Percentiles rank a stretch among this genome's conserved stretches.
Evolutionary conservation across 2,329 filamentous ascomycete genomes (phyloP).

Genomic region (Blastomyces parvus): DNA sequence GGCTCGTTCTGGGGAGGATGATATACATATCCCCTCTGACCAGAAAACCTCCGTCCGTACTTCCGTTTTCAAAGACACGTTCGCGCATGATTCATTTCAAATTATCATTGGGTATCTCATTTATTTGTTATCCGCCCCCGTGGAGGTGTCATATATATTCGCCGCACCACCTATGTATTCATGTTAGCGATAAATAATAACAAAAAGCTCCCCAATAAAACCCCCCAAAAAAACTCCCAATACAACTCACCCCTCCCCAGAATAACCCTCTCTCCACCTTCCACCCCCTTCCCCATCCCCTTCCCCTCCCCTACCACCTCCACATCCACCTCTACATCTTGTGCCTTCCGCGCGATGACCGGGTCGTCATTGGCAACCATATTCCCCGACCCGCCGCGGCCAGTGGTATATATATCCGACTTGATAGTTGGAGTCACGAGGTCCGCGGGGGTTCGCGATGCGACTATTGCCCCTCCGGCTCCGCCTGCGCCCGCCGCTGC

Average conservation of each 20-base stretch:
- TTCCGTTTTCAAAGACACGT: no score
- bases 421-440: slow-evolving; percentile 78
- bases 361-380: slow-evolving; percentile 63
- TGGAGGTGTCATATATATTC: background rate
- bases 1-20: no score
- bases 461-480: background rate
- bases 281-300: slow-evolving; percentile 22
- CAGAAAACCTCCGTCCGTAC: no score
- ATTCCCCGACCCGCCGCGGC: slow-evolving; percentile 79
- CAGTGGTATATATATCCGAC: slow-evolving; percentile 74
- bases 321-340: slow-evolving; percentile 63
- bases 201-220: no score
- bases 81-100: no score
- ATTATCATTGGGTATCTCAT: background rate
- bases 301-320: slow-evolving; percentile 27
- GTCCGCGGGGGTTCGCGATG: slow-evolving; percentile 47
- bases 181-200: background rate
- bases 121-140: background rate
- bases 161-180: slow-evolving; percentile 6
- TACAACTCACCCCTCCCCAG: slow-evolving; percentile 34
- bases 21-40: no score
- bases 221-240: background rate
- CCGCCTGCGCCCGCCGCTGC: no score
- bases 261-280: slow-evolving; percentile 27
- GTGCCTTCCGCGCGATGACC: slow-evolving; percentile 61